phyloP scores from a whole-genome alignment of 352 stramenopile species.

The Blastocystis sp. region DNA sequence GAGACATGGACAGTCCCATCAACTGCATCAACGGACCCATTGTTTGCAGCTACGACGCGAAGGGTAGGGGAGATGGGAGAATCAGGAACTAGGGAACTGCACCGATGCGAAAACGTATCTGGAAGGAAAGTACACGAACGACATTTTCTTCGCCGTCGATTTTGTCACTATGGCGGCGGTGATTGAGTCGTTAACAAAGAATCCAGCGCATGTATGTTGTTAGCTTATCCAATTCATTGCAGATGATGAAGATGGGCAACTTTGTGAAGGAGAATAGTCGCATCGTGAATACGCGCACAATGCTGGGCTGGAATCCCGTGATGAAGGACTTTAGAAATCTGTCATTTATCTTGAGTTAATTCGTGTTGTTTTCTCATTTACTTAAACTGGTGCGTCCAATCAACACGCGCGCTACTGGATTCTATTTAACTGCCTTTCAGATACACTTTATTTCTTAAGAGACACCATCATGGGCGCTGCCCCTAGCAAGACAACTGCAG shows the following conservation, averaged over 20 bases:
- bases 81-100: not conserved
- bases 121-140: not conserved
- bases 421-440: not conserved
- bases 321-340: conserved; percentile 34
- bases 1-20: not conserved
- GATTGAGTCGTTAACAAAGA: not conserved
- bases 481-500: not conserved
- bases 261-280: not conserved
- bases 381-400: conserved; percentile 21
- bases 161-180: not conserved
- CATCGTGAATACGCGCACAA: not conserved
- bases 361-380: not conserved
- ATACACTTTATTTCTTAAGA: not conserved
- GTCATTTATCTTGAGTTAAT: conserved; percentile 24
- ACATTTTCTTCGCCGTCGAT: conserved; percentile 34
- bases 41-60: conserved; percentile 33
- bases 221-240: not conserved
- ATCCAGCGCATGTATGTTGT: not conserved
- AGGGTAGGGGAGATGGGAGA: not conserved
- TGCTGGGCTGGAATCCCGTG: conserved; percentile 16
- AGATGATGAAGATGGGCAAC: conserved; percentile 13
- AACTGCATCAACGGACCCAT: conserved; percentile 41
- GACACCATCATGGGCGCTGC: not conserved
- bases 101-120: not conserved
- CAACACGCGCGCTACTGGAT: not conserved